Evolutionary conservation across 2,329 filamentous ascomycete species (phyloP).

Genomic region (Fusarium napiforme): DNA sequence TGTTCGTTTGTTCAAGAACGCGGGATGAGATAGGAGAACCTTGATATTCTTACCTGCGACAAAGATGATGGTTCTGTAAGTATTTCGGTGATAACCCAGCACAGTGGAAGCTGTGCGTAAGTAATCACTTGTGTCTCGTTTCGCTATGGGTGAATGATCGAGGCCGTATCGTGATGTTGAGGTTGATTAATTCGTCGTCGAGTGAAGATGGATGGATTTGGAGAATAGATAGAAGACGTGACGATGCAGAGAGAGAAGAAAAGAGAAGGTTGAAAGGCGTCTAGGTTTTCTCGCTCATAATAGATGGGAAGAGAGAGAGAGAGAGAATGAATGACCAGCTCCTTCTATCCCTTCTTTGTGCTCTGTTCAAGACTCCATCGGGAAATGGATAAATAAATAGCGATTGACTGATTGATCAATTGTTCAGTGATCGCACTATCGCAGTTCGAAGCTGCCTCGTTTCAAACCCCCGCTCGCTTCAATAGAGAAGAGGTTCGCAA

Average conservation of each 20-base stretch:
- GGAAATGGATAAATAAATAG: not conserved
- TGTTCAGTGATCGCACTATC: not conserved
- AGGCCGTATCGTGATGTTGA: not conserved
- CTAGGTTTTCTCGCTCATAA: not conserved
- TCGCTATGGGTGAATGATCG: not conserved
- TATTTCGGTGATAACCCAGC: not conserved
- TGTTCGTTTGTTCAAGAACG: not conserved
- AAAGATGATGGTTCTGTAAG: not conserved
- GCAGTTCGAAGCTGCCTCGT: conserved; percentile 3
- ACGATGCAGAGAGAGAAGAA: not conserved
- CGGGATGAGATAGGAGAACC: not conserved
- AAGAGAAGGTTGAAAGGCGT: not conserved
- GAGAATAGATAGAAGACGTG: not conserved
- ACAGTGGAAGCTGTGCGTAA: not conserved
- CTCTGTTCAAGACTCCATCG: conserved; percentile 2
- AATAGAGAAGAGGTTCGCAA: not conserved
- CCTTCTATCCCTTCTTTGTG: conserved; percentile 12
- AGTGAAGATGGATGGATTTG: not conserved
- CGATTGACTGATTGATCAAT: not conserved
- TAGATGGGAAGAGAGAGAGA: not conserved
- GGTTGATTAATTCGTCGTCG: not conserved
- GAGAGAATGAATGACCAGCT: not conserved
- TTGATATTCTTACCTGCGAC: conserved; percentile 6
- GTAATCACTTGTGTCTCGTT: not conserved
- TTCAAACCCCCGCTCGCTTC: conserved; percentile 15